Evolutionary conservation across 1,139 yeast genomes (phyloP), one percentile per base, ranked within the genome.

Genomic region (Hanseniaspora uvarum): DNA sequence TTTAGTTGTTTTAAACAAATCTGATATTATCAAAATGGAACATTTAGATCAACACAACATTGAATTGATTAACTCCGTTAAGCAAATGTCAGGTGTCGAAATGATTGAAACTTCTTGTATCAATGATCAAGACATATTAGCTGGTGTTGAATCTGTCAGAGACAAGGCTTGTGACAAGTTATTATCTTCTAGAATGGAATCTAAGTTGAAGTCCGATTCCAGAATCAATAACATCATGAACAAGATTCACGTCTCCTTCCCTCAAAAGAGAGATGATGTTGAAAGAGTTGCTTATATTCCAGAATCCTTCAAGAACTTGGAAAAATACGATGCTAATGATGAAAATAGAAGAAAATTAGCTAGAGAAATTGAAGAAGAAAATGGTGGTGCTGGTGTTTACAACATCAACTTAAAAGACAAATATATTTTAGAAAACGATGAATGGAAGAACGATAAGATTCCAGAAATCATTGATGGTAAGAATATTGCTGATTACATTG

Each of bases 341-440:
- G 95, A 95, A 61, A 75, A 83, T 63, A 80, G 96, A 71, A 80
- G 92, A 65, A 76, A 67, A 61, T 76, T 92, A 65, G 88, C 95
- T 44, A 80, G 86, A 65, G 98, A 92, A 65, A 75, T 88, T 59
- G 98, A 92, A 72, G 83, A 78, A 47, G 96, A 86, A 68, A 87
- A 92, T 63, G 98, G 98, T 66, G 98, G 98, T 68, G 96, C 98
- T 31, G 98, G 98, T 76, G 98, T 92, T 39, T 92, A 74, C 76
- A 92, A 88, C 72, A 80, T 92, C 65, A 87, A 94, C 73, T 77
- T 89, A 72, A 86, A 88, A 71, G 97, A 89, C 64, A 84, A 83
- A 63, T 92, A 92, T 71, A 64, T 92, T 58, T 76, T 92, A 62
- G 98, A 92, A 61, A 94, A 94, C 66, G 97, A 89, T 47, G 94